These are phyloP conservation scores for Fonsecaea monophora DNA, from an alignment of 2,329 filamentous ascomycete species.

Conservation along the genomic window DNA sequence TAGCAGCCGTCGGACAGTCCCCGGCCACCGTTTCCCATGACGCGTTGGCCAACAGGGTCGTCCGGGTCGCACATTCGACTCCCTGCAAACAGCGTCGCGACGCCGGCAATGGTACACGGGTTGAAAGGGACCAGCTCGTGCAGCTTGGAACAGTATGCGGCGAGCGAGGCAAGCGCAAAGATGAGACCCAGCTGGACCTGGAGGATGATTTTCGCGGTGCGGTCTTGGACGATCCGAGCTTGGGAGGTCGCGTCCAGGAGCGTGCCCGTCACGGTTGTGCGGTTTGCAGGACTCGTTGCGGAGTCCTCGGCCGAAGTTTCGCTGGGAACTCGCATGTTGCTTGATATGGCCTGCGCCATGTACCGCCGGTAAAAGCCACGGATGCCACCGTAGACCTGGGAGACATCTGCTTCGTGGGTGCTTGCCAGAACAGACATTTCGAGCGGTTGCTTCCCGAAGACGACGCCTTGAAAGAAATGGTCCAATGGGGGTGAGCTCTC, in stretches of 20 bases:
- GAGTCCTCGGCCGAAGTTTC: background rate
- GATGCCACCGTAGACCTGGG: conserved; percentile 17
- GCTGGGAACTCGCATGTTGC: conserved; percentile 31
- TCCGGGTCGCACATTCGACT: conserved; percentile 23
- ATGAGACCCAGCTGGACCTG: conserved; percentile 34
- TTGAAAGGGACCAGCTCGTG: conserved; percentile 27
- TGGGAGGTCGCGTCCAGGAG: background rate
- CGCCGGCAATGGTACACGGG: conserved; percentile 36
- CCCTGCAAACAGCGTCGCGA: conserved; percentile 25
- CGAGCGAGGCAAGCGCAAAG: conserved; percentile 18
- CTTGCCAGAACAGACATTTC: conserved; percentile 4
- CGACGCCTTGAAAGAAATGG: conserved; percentile 35
- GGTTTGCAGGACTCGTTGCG: background rate
- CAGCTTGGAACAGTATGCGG: conserved; percentile 1
- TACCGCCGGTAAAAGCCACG: conserved; percentile 35
- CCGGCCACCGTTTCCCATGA: background rate
- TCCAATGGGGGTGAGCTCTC: conserved; percentile 23
- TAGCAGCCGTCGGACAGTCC: background rate
- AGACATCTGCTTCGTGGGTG: background rate
- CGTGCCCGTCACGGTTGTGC: conserved; percentile 9
- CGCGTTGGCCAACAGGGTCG: background rate
- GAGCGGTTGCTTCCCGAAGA: conserved; percentile 30
- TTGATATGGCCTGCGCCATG: conserved; percentile 39
- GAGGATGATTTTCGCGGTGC: conserved; percentile 27
- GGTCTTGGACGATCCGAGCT: conserved; percentile 26